Conservation (phyloP, 2,329 filamentous ascomycete species). For the Hypomyces rosellus region DNA sequence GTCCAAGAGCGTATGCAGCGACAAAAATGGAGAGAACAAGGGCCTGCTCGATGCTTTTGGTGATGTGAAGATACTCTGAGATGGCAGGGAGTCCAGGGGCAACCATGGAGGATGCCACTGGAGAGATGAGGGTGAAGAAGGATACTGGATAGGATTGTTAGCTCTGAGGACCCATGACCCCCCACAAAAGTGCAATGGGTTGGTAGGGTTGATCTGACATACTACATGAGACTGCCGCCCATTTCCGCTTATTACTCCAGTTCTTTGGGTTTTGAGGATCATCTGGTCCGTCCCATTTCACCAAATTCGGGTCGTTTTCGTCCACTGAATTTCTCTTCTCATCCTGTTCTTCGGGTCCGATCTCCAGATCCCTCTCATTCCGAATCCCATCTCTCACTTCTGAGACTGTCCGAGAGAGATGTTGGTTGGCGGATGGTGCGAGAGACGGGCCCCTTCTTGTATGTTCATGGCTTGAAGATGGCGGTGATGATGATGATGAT, state of each 20-base stretch:
- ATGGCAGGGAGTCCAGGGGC: slow-evolving; percentile 47
- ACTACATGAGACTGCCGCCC: slow-evolving; percentile 43
- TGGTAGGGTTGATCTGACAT: slow-evolving; percentile 5
- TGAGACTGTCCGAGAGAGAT: slow-evolving; percentile 28
- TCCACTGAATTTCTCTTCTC: slow-evolving; percentile 17
- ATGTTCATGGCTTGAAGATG: background rate
- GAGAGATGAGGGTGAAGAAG: slow-evolving; percentile 56
- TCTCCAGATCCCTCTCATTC: slow-evolving; percentile 27
- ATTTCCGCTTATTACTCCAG: slow-evolving; percentile 51
- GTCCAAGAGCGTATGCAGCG: slow-evolving; percentile 48
- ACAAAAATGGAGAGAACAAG: slow-evolving; percentile 40
- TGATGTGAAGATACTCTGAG: slow-evolving; percentile 47
- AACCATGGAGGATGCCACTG: slow-evolving; percentile 52
- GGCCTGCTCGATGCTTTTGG: slow-evolving; percentile 34
- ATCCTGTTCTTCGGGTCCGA: slow-evolving; percentile 18
- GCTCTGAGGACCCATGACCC: background rate
- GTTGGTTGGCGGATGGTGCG: background rate
- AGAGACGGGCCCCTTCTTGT: background rate
- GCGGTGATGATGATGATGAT: no score
- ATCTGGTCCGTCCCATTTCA: slow-evolving; percentile 47
- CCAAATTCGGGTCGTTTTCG: slow-evolving; percentile 32
- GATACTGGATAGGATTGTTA: slow-evolving; percentile 25
- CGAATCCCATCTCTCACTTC: slow-evolving; percentile 35
- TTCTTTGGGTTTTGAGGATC: slow-evolving; percentile 47
- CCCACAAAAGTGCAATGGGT: background rate